Evolutionary conservation across 192 early-diverging fungal genomes (phyloP).

Genomic region (Backusella morwellensis): DNA sequence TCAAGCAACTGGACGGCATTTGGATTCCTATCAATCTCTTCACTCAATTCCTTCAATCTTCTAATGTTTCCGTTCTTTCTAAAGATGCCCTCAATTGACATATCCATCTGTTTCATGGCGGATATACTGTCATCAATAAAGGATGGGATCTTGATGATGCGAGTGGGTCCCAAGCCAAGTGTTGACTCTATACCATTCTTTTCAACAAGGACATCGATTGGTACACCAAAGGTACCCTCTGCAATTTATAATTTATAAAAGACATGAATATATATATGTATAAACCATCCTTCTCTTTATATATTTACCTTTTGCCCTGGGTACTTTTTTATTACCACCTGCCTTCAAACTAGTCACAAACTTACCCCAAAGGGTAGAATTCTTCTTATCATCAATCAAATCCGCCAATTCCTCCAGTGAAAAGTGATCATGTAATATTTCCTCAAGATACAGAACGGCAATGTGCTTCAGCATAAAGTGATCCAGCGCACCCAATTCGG

Average conservation of each 20-base stretch:
- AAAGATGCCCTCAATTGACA: conserved; percentile 96
- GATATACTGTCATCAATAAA: conserved; percentile 83
- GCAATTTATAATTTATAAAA: not conserved
- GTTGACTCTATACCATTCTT: conserved; percentile 82
- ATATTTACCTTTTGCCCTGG: conserved; percentile 51
- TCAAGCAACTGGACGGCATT: conserved; percentile 68
- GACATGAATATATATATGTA: not conserved
- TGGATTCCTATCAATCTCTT: conserved; percentile 84
- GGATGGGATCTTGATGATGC: conserved; percentile 77
- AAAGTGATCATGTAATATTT: conserved; percentile 69
- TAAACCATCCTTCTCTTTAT: not conserved
- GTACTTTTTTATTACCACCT: conserved; percentile 38
- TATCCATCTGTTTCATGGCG: conserved; percentile 73
- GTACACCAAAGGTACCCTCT: conserved; percentile 90
- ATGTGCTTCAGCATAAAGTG: conserved; percentile 82
- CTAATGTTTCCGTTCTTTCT: conserved; percentile 98
- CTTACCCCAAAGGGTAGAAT: conserved; percentile 71
- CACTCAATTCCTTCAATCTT: conserved; percentile 83
- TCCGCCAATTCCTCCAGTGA: conserved; percentile 76
- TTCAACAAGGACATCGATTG: conserved; percentile 82
- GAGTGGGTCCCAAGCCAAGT: conserved; percentile 60
- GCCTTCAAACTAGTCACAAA: conserved; percentile 69
- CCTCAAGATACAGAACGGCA: conserved; percentile 75
- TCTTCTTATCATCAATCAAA: conserved; percentile 77
- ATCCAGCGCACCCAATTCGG: conserved; percentile 74